Evolutionary conservation across 1,284 basidiomycete genomes (phyloP).

Genomic region (Apiotrichum siamense): DNA sequence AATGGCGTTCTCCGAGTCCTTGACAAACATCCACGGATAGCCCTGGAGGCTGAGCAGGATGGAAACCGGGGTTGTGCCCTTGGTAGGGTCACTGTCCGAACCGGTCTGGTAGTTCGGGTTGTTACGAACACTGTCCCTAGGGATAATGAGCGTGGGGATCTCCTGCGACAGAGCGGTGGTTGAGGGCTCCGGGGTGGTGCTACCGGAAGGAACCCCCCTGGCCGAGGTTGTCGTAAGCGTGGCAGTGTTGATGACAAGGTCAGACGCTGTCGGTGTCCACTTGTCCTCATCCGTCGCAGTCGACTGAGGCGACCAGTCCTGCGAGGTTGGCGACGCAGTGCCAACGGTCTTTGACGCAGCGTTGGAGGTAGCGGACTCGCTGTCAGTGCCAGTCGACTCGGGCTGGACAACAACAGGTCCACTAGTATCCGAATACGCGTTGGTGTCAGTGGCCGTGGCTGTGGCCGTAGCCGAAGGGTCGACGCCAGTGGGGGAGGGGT

Average conservation of each 20-base stretch:
- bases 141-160: conserved; percentile 44
- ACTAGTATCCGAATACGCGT: no score
- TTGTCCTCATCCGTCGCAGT: no score
- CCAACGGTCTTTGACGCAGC: no score
- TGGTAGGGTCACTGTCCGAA: conserved; percentile 25
- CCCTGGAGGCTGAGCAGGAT: conserved; percentile 37
- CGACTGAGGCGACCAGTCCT: no score
- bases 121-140: conserved; percentile 34
- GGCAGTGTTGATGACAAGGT: neutral
- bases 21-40: conserved; percentile 40
- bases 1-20: conserved; percentile 42
- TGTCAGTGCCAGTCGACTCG: no score
- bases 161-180: neutral
- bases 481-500: no score
- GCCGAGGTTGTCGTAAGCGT: neutral
- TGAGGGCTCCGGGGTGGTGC: neutral
- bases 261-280: neutral
- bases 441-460: no score
- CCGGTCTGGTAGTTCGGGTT: conserved; percentile 28
- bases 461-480: no score
- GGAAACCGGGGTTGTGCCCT: conserved; percentile 36
- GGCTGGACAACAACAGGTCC: no score
- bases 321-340: neutral
- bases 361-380: no score
- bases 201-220: neutral